Base-by-base conservation (phyloP, 805 yeast genomes). In the Candida sonorensis region DNA sequence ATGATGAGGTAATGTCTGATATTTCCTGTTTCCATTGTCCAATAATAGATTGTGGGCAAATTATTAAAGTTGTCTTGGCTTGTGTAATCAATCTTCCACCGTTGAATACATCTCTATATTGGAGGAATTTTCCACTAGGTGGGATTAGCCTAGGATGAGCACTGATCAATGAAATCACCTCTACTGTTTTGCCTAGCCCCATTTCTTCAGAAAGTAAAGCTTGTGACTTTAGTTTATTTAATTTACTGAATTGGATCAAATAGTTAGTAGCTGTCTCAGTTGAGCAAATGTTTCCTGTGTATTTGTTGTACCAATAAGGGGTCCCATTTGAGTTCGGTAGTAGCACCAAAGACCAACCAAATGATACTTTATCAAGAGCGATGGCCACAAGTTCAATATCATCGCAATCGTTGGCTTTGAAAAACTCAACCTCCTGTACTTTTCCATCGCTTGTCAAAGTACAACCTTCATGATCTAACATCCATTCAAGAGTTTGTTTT, bases 161-260 rank as follows among this genome's bases (percentile, higher is more conserved):
- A 2, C 76, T 50, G 0, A 81, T 58, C 24, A 90, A 59, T 0
- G 94, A 65, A 2, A 84, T 64, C 10, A 87, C 64, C 52, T 92
- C 98, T 4, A 92, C 77, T 0, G 98, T 90, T 50, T 92, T 92
- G 0, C 98, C 98, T 7, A 92, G 66, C 0, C 98, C 98, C 98
- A 92, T 92, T 55, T 92, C 98, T 48, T 90, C 98, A 1, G 92
- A 81, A 21, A 92, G 55, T 7, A 92, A 59, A 0, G 94, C 96
- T 31, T 68, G 65, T 0, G 72, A 77, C 3, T 50, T 46, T 3
- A 10, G 14, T 7, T 47, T 44, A 8, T 29, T 34, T 4, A 28
- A 17, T 12, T 31, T 31, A 1, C 45, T 33, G 0, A 19, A 28
- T 2, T 38, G 17, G 3, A 23, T 12, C 7, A 62, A 35, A 31